Conservation (phyloP, 495 filamentous ascomycete species). For the Penicillium roqueforti region DNA sequence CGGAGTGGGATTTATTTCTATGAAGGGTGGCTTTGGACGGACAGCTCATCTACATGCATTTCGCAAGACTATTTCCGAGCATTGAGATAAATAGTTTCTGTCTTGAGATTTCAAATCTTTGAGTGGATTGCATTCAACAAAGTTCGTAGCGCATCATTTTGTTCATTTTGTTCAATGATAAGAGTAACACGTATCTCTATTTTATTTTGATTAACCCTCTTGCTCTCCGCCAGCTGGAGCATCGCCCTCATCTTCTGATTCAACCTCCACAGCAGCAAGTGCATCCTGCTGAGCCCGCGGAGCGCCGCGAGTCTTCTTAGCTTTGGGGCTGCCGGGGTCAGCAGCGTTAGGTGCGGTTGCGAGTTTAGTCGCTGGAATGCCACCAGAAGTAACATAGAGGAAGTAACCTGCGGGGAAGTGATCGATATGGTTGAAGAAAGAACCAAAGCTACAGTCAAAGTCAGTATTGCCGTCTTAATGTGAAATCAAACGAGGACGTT, state of each 20-base stretch:
- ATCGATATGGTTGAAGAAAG: conserved; percentile 82
- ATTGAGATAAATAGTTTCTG: background rate
- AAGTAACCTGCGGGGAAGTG: conserved; percentile 69
- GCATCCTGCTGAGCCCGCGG: conserved; percentile 18
- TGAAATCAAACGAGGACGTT: background rate
- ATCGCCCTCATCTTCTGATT: conserved; percentile 27
- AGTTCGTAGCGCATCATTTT: background rate
- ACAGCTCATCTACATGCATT: background rate
- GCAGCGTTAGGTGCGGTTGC: conserved; percentile 11
- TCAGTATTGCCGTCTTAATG: conserved; percentile 10
- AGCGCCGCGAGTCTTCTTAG: conserved; percentile 11
- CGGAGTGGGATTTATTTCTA: background rate
- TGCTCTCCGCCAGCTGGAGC: conserved; percentile 20
- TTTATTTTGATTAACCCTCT: conserved; percentile 8
- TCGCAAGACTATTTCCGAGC: background rate
- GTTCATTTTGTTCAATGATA: background rate
- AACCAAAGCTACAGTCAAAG: conserved; percentile 55
- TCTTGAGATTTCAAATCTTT: background rate
- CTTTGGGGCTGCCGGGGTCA: background rate
- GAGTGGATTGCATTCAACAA: background rate
- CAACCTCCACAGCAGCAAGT: conserved; percentile 32
- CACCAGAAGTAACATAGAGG: conserved; percentile 68
- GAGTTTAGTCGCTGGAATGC: conserved; percentile 51
- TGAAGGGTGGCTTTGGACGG: background rate
- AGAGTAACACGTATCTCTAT: background rate